Percentiles rank a stretch among this genome's conserved stretches.
Evolutionary conservation across 306 rosid genomes (phyloP).

Genomic region (Hippophae rhamnoides): DNA sequence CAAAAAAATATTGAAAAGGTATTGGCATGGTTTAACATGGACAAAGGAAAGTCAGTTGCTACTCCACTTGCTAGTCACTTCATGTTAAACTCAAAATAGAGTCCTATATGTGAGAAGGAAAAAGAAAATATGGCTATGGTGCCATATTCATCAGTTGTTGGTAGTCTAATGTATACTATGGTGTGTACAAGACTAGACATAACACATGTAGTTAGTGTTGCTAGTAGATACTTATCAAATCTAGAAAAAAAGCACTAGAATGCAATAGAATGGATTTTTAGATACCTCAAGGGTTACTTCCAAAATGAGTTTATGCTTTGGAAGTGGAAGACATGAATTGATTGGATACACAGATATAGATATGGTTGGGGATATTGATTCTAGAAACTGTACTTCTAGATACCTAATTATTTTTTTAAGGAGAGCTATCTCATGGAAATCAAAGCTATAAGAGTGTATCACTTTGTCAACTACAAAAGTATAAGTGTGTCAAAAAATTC

Average conservation of each 20-base stretch:
- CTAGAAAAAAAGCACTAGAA: neutral
- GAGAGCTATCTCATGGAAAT: neutral
- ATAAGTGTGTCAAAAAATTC: neutral
- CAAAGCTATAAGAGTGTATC: neutral
- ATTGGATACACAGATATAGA: too few species aligned
- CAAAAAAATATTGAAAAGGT: too few species aligned
- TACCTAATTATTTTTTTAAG: neutral
- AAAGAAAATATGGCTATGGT: neutral
- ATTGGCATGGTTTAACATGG: too few species aligned
- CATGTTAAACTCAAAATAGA: neutral
- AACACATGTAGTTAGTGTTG: neutral
- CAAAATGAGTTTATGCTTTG: neutral
- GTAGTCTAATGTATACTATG: neutral
- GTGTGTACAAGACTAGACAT: neutral
- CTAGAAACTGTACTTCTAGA: neutral
- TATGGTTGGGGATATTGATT: neutral
- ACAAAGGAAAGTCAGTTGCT: neutral
- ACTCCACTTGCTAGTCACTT: neutral
- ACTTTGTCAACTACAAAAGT: neutral
- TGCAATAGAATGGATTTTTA: neutral
- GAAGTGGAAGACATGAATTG: neutral
- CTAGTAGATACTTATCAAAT: neutral
- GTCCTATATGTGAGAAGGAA: neutral
- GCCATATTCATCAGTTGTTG: neutral
- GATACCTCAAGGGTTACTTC: neutral